Evolutionary conservation across 306 rosid genomes (phyloP), one percentile per base, ranked within the genome.

Genomic region (Sphenostylis stenocarpa): DNA sequence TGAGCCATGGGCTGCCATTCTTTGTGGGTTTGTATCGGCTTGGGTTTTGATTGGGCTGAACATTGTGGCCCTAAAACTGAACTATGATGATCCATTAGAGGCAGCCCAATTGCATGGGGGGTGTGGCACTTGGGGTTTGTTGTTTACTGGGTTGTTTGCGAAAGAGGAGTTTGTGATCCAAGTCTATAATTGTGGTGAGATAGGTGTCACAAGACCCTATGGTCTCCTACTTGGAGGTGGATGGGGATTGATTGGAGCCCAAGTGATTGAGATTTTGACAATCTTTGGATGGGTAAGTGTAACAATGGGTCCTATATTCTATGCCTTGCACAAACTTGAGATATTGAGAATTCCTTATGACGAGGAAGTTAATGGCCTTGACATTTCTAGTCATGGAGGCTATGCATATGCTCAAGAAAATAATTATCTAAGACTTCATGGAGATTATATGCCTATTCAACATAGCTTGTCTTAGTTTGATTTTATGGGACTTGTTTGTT

Each of bases 81-180:
- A 86, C 33, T 90, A 87, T 62, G 92, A 92, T 16, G 92, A 92
- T 47, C 92, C 96, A 15, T 57, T 92, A 21, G 91, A 92, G 84
- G 96, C 92, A 3, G 85, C 94, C 65, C 97, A 88, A 70, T 87
- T 92, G 73, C 92, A 87, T 33, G 96, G 96, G 0, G 92, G 92
- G 39, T 92, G 97, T 69, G 96, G 96, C 4, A 70, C 80, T 21
- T 90, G 94, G 96, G 93, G 92, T 10, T 69, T 93, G 83, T 85
- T 89, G 60, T 93, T 93, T 78, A 90, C 92, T 11, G 94, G 97
- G 6, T 39, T 93, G 79, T 90, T 89, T 80, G 97, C 97, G 1
- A 88, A 89, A 53, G 81, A 90, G 64, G 84, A 86, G 75, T 87
- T 89, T 60, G 87, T 90, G 51, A 39, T 62, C 69, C 89, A 87